phyloP scores from a whole-genome alignment of 1,284 basidiomycete species.

The Cutaneotrichosporon sp. region DNA sequence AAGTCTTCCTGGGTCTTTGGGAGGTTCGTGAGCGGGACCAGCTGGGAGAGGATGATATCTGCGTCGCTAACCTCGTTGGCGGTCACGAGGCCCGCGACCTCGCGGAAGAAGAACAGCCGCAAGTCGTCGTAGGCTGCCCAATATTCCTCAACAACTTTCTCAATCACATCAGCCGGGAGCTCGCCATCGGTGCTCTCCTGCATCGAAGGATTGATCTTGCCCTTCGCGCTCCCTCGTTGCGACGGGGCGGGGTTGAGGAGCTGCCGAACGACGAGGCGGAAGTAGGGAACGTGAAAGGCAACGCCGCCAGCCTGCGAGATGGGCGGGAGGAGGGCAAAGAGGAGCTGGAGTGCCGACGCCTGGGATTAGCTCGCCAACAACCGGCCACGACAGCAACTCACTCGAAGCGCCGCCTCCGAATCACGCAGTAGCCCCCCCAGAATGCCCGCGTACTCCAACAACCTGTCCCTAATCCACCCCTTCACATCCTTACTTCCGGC shows the following conservation, averaged over 20 bases:
- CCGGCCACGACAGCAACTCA: too few species aligned
- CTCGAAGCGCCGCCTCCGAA: slow-evolving; percentile 60
- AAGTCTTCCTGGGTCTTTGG: slow-evolving; percentile 70
- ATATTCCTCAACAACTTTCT: slow-evolving; percentile 43
- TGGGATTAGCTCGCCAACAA: slow-evolving; percentile 34
- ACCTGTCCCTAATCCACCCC: slow-evolving; percentile 66
- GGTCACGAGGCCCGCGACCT: slow-evolving; percentile 55
- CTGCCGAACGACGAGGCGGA: slow-evolving; percentile 37
- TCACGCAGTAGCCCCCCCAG: slow-evolving; percentile 67
- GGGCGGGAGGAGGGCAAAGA: slow-evolving; percentile 74
- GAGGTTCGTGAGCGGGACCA: slow-evolving; percentile 75
- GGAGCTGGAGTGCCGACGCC: slow-evolving; percentile 69
- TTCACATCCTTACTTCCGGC: slow-evolving; percentile 52
- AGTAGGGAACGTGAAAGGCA: slow-evolving; percentile 35
- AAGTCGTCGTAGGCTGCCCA: slow-evolving; percentile 61
- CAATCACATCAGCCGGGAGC: slow-evolving; percentile 61
- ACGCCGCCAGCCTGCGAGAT: slow-evolving; percentile 62
- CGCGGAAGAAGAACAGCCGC: slow-evolving; percentile 87
- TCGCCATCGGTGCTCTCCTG: slow-evolving; percentile 50
- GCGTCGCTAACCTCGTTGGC: slow-evolving; percentile 31
- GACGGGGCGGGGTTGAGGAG: slow-evolving; percentile 37
- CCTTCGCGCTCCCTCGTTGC: slow-evolving; percentile 40
- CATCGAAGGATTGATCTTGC: slow-evolving; percentile 12
- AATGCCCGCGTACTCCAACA: slow-evolving; percentile 63
- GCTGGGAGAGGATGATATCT: slow-evolving; percentile 66